Evolutionary conservation across 345 rosid species (phyloP), one percentile per base, ranked within the genome.

Genomic region (Streptanthus diversifolius): DNA sequence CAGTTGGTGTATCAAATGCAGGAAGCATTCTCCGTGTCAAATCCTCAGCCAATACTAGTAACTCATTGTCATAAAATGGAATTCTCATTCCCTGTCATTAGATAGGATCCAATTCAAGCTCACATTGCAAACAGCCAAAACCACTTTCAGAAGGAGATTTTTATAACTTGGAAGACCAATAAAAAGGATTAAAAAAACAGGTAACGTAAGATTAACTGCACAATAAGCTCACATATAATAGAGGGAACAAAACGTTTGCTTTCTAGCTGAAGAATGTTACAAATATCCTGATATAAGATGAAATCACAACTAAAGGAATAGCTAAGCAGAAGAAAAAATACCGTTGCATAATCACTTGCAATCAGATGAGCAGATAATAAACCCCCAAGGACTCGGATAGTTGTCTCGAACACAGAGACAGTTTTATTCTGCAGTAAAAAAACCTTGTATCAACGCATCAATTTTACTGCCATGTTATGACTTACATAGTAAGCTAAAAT

Each of bases 1-100:
- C 99, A 78, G 99, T 91, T 2, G 99, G 97, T 62, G 99, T 95
- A 78, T 91, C 99, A 81, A 95, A 95, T 33, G 96, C 99, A 76
- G 99, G 99, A 76, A 95, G 76, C 83, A 95, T 70, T 80, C 97
- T 85, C 74, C 81, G 80, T 6, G 85, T 86, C 70, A 95, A 85
- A 84, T 95, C 95, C 85, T 89, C 96, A 40, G 96, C 93, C 66
- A 91, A 77, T 76, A 80, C 66, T 45, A 95, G 92, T 71, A 95
- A 85, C 70, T 91, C 85, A 80, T 88, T 85, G 66, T 90, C 82
- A 57, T 91, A 95, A 13, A 96, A 85, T 37, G 91, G 92, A 62
- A 90, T 84, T 81, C 79, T 76, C 97, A 91, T 87, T 75, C 96
- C 97, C 97, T 95, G 70, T 67, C 80, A 79, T 59, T 60, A 70